Evolutionary conservation across 2,329 filamentous ascomycete species (phyloP).

Genomic region (Epicoccum sorghinum): DNA sequence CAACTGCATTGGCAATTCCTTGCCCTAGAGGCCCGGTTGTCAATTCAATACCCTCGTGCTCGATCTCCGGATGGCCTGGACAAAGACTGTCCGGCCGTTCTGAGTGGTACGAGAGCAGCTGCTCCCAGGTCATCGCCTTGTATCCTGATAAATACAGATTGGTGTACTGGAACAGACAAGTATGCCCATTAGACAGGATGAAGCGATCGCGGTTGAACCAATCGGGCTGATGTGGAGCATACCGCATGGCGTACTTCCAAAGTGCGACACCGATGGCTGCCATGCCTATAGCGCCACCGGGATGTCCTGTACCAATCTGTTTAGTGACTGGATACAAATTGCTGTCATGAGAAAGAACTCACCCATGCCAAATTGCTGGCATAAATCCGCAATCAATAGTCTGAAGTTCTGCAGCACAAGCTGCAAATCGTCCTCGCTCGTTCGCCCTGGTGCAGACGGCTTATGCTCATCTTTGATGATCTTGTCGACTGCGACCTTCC

Average conservation of each 20-base stretch:
- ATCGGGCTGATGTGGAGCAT: conserved; percentile 59
- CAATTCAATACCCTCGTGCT: conserved; percentile 63
- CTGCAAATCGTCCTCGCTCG: conserved; percentile 35
- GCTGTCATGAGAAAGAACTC: conserved; percentile 54
- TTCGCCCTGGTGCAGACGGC: conserved; percentile 20
- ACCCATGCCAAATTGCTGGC: conserved; percentile 70
- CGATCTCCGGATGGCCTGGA: conserved; percentile 64
- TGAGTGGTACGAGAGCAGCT: conserved; percentile 63
- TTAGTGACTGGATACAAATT: not conserved
- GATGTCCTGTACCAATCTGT: not conserved
- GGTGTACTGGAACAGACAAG: conserved; percentile 62
- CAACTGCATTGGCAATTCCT: conserved; percentile 65
- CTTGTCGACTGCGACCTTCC: conserved; percentile 22
- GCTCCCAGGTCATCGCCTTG: conserved; percentile 61
- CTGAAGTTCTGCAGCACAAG: conserved; percentile 65
- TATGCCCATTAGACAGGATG: conserved; percentile 66
- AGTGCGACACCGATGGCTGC: conserved; percentile 65
- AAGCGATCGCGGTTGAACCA: conserved; percentile 69
- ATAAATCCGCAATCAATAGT: conserved; percentile 69
- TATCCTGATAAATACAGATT: conserved; percentile 62
- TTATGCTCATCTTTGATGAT: conserved; percentile 23
- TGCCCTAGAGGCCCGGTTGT: conserved; percentile 66
- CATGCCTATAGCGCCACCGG: conserved; percentile 63
- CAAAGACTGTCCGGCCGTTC: conserved; percentile 56
- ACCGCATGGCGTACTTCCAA: conserved; percentile 68